phyloP scores from a whole-genome alignment of 2,329 filamentous ascomycete species.

The Xenoacremonium recifei region DNA sequence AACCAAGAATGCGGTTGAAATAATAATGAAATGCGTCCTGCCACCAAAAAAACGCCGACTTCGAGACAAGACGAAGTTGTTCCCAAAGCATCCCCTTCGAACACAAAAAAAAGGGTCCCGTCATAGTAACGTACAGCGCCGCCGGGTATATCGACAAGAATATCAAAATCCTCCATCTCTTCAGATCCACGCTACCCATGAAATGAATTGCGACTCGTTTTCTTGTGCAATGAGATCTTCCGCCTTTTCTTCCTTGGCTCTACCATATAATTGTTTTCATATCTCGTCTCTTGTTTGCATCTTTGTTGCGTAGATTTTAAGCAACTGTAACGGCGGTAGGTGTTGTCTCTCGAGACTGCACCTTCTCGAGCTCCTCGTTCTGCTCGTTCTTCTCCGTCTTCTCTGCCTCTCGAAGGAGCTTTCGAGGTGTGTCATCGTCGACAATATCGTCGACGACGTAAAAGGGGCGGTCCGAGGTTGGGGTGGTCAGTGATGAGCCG shows the following conservation, averaged over 20 bases:
- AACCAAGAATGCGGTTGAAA: slow-evolving; percentile 18
- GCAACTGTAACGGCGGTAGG: slow-evolving; percentile 25
- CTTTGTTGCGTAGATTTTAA: slow-evolving; percentile 16
- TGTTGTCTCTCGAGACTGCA: slow-evolving; percentile 23
- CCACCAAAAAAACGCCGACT: slow-evolving; percentile 18
- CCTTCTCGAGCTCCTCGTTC: slow-evolving; percentile 18
- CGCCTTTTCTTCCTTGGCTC: slow-evolving; percentile 21
- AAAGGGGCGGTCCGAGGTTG: slow-evolving; percentile 35
- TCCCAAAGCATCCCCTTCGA: too few relatives aligned
- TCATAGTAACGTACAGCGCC: slow-evolving; percentile 23
- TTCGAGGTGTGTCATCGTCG: slow-evolving; percentile 32
- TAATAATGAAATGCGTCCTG: slow-evolving; percentile 17
- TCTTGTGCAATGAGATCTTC: slow-evolving; percentile 17
- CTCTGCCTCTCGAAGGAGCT: slow-evolving; percentile 22
- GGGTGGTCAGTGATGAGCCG: slow-evolving; percentile 36
- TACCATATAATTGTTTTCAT: slow-evolving; percentile 20
- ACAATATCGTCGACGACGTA: slow-evolving; percentile 31
- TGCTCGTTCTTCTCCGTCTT: slow-evolving; percentile 21
- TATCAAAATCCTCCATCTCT: slow-evolving; percentile 17
- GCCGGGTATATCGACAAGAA: slow-evolving; percentile 28
- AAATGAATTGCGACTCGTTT: slow-evolving; percentile 14
- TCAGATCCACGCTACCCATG: slow-evolving; percentile 15
- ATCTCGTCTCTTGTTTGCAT: slow-evolving; percentile 5
- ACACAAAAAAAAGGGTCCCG: too few relatives aligned
- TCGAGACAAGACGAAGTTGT: slow-evolving; percentile 7